Evolutionary conservation across 2,329 filamentous ascomycete species (phyloP).

Genomic region (Fusarium liriodendri): DNA sequence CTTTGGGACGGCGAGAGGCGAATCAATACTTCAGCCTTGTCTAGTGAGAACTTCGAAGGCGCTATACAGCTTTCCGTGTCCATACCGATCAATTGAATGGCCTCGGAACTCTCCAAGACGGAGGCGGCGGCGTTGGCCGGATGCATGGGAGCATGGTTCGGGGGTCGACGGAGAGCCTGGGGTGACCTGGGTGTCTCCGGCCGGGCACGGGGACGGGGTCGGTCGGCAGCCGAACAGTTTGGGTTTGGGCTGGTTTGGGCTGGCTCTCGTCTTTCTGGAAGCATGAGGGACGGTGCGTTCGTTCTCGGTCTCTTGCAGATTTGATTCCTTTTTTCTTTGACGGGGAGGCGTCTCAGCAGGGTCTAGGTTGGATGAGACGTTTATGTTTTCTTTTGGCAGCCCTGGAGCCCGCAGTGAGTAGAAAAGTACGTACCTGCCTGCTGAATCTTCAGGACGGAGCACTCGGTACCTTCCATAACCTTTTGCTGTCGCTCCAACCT

Average conservation of each 20-base stretch:
- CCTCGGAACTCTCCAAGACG: background rate
- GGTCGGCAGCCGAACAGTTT: slow-evolving; percentile 22
- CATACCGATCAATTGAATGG: background rate
- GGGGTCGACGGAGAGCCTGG: background rate
- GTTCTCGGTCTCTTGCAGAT: background rate
- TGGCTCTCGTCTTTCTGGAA: slow-evolving; percentile 27
- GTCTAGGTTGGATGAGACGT: background rate
- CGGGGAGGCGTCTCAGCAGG: background rate
- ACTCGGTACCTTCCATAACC: background rate
- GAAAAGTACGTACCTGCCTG: background rate
- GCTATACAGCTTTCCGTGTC: background rate
- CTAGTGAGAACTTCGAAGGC: background rate
- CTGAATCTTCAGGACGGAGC: background rate
- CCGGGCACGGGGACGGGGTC: slow-evolving; percentile 7
- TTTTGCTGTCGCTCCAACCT: background rate
- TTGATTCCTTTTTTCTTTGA: background rate
- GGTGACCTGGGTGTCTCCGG: background rate
- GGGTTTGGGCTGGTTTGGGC: background rate
- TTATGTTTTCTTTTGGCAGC: slow-evolving; percentile 3
- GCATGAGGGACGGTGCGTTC: background rate
- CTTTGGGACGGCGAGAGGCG: background rate
- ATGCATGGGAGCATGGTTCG: slow-evolving; percentile 5
- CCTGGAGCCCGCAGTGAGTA: background rate
- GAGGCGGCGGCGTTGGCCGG: slow-evolving; percentile 5
- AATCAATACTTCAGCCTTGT: background rate